Evolutionary conservation across 2,329 filamentous ascomycete genomes (phyloP), one percentile per base, ranked within the genome.

Genomic region (Fusarium penzigii): DNA sequence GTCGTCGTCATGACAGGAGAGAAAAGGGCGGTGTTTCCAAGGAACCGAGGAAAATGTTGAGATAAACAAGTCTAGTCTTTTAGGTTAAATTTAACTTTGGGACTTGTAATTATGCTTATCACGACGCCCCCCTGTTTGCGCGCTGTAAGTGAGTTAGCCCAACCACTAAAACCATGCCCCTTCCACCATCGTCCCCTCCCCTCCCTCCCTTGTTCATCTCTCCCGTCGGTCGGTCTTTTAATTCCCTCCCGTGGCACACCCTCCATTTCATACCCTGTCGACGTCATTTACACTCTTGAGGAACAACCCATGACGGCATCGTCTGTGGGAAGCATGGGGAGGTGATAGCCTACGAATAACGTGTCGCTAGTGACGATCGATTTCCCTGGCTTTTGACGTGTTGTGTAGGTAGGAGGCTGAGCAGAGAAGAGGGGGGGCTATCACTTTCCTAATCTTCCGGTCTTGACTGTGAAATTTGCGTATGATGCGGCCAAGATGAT

Each of bases 41-140:
- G 32, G 32, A 6, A 6, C 32, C 13, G 9, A 25, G 32, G 32
- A 36, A 36, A 11, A 36, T 36, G 13, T 11, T 36, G 13, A 36
- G 32, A 36, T 12, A 36, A 36, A 36, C 20, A 25, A 25, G 32
- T 14, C 32, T 36, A 36, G 10, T 25, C 7, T 25, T 25, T 25
- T 25, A 25, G 20, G 20, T 25, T 25, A 25, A 36, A 36, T 36
- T 36, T 12, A 14, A 14, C 10, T 36, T 36, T 56, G 58, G 55
- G 46, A 25, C 20, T 48, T 58, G 48, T 12, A 42, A 53, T 39
- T 60, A 60, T 60, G 58, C 58, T 60, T 60, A 60, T 60, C 57
- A 46, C 41, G 7, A 34, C 11, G 29, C n/a, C 17, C 16, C 32
- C n/a, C 17, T 25, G 5, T 7, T 5, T 25, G 20, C 7, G 20